phyloP scores from a whole-genome alignment of 805 yeast genomes.

The Metschnikowia anglica region DNA sequence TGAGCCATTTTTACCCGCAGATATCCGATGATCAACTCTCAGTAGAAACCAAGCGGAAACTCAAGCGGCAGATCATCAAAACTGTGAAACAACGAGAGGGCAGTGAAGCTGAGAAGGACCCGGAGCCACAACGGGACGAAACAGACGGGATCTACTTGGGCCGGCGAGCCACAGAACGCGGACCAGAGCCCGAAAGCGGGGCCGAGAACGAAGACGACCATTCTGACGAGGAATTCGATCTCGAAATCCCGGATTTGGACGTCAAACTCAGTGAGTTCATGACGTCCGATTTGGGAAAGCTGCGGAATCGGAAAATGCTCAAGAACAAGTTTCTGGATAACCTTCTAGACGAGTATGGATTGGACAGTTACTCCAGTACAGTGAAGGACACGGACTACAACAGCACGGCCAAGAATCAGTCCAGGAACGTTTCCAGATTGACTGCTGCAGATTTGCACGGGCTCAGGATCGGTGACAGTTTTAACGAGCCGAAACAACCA shows the following conservation, averaged over 20 bases:
- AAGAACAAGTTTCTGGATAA: slow-evolving; percentile 31
- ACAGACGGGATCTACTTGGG: slow-evolving; percentile 43
- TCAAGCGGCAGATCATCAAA: slow-evolving; percentile 35
- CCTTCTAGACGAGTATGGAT: slow-evolving; percentile 41
- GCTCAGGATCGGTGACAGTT: slow-evolving; percentile 32
- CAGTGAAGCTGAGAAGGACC: slow-evolving; percentile 7
- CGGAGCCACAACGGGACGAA: slow-evolving; percentile 12
- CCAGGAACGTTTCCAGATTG: slow-evolving; percentile 25
- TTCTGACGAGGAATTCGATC: slow-evolving; percentile 11
- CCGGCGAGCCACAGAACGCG: slow-evolving; percentile 5
- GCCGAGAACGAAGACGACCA: neutral
- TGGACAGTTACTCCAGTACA: slow-evolving; percentile 31
- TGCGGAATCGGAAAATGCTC: slow-evolving; percentile 32
- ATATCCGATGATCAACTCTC: slow-evolving; percentile 35
- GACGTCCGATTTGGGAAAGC: slow-evolving; percentile 15
- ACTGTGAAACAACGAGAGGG: slow-evolving; percentile 19
- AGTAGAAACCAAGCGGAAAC: slow-evolving; percentile 35
- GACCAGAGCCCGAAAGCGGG: slow-evolving; percentile 5
- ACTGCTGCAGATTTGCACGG: slow-evolving; percentile 34
- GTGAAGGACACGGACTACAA: slow-evolving; percentile 32
- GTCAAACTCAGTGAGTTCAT: slow-evolving; percentile 22
- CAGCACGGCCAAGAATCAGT: slow-evolving; percentile 20
- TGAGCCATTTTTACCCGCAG: slow-evolving; percentile 41
- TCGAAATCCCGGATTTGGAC: slow-evolving; percentile 19
- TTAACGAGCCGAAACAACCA: slow-evolving; percentile 3